Conservation (phyloP, 2,329 filamentous ascomycete genomes). For the Simplicillium sp. region DNA sequence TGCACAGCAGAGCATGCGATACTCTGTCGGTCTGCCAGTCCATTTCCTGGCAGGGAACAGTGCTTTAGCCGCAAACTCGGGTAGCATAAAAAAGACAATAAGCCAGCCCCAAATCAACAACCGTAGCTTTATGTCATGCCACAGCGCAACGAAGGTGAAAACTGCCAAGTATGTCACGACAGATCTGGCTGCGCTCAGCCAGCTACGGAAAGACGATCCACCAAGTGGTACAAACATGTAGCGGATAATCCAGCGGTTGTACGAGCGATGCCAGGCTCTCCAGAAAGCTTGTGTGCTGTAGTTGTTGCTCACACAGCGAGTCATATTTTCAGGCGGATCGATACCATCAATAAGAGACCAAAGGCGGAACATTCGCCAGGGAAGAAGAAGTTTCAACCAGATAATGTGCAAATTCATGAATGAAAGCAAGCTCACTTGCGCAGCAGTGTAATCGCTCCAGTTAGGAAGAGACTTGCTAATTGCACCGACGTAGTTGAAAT, state of each 20-base stretch:
- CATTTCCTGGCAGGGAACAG: slow-evolving; percentile 68
- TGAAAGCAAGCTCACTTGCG: slow-evolving; percentile 80
- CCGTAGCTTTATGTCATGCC: slow-evolving; percentile 92
- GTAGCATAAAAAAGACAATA: slow-evolving; percentile 85
- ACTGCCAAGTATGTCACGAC: slow-evolving; percentile 72
- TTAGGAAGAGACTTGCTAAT: slow-evolving; percentile 73
- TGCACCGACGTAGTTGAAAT: slow-evolving; percentile 88
- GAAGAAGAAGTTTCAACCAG: slow-evolving; percentile 93
- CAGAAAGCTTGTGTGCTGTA: slow-evolving; percentile 87
- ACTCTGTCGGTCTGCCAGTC: slow-evolving; percentile 58
- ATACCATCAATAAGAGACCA: slow-evolving; percentile 87
- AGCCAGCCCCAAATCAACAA: slow-evolving; percentile 96
- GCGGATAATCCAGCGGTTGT: slow-evolving; percentile 87
- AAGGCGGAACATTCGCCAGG: slow-evolving; percentile 98
- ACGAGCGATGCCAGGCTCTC: slow-evolving; percentile 92
- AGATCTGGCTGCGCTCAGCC: slow-evolving; percentile 41
- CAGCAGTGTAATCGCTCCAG: slow-evolving; percentile 77
- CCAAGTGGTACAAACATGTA: slow-evolving; percentile 93
- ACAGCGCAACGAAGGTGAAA: slow-evolving; percentile 94
- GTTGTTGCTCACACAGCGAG: slow-evolving; percentile 92
- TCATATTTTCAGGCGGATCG: slow-evolving; percentile 96
- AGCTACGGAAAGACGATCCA: slow-evolving; percentile 46
- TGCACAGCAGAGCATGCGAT: slow-evolving; percentile 70
- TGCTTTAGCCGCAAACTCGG: slow-evolving; percentile 64
- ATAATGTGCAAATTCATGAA: slow-evolving; percentile 96